phyloP scores from a whole-genome alignment of 2,329 filamentous ascomycete species.

The Hortaea werneckii region DNA sequence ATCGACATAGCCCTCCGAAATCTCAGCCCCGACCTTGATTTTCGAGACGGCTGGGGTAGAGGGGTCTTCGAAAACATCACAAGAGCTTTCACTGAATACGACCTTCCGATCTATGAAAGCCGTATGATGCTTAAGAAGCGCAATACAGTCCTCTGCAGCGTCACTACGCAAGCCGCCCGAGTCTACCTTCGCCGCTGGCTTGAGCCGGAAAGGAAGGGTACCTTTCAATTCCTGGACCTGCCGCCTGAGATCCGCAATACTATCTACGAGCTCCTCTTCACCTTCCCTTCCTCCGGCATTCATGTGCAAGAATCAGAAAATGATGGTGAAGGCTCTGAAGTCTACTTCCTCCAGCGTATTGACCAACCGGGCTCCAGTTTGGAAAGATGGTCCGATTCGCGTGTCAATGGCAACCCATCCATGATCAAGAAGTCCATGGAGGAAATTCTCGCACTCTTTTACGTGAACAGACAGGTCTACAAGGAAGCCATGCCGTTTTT shows the following conservation, averaged over 20 bases:
- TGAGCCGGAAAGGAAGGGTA: background rate
- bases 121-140: too few species aligned
- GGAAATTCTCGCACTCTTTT: constrained; percentile 5
- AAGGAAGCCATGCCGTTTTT: constrained; percentile 9
- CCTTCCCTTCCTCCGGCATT: background rate
- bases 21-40: too few species aligned
- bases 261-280: constrained; percentile 4
- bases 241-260: constrained; percentile 1
- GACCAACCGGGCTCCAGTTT: too few species aligned
- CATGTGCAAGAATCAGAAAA: background rate
- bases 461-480: constrained; percentile 7
- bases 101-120: too few species aligned
- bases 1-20: too few species aligned
- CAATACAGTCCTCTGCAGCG: too few species aligned
- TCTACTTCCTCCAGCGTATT: background rate
- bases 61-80: too few species aligned
- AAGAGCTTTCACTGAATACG: too few species aligned
- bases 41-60: too few species aligned
- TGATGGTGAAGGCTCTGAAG: background rate
- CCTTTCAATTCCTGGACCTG: constrained; percentile 1
- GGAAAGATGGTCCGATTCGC: background rate
- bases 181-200: constrained; percentile 1
- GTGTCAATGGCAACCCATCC: background rate
- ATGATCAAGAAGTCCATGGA: background rate
- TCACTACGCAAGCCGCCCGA: background rate